Conservation (phyloP, 75 land plant species). For the Pinus albicaulis region DNA sequence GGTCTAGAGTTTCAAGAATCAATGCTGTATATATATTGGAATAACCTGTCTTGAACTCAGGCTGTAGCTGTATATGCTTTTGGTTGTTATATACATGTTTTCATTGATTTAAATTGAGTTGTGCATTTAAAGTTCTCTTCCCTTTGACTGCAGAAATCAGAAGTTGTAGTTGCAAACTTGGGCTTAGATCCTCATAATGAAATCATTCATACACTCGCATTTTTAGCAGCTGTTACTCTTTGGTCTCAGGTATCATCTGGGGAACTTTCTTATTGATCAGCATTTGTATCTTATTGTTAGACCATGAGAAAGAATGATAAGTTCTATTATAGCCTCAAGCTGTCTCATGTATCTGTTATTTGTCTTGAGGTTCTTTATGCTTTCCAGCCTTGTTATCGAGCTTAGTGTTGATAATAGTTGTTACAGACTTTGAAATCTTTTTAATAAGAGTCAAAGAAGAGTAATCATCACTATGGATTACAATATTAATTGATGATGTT, state of each 20-base stretch:
- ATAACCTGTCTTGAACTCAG: not conserved
- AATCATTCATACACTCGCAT: slow-evolving; percentile 81
- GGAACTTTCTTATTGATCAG: not conserved
- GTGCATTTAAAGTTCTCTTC: not conserved
- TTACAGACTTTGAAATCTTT: not conserved
- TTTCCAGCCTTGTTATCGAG: not conserved
- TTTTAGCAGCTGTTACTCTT: slow-evolving; percentile 71
- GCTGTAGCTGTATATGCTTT: not conserved
- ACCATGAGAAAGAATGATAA: too few relatives aligned
- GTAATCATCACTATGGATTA: not conserved
- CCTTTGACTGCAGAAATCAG: slow-evolving; percentile 61
- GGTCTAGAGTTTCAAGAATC: not conserved
- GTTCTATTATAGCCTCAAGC: not conserved
- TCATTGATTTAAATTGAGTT: not conserved
- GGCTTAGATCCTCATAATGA: slow-evolving; percentile 87
- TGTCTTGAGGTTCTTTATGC: not conserved
- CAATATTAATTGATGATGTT: too few relatives aligned
- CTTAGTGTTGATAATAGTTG: not conserved
- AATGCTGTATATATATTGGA: not conserved
- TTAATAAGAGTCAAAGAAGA: not conserved
- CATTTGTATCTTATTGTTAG: not conserved
- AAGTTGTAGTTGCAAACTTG: slow-evolving; percentile 28
- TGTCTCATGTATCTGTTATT: not conserved
- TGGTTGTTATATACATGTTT: not conserved
- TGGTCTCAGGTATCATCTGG: slow-evolving; percentile 86